These are phyloP conservation scores for Phytophthora pistaciae DNA, from an alignment of 352 stramenopile genomes.

Conservation along the genomic window DNA sequence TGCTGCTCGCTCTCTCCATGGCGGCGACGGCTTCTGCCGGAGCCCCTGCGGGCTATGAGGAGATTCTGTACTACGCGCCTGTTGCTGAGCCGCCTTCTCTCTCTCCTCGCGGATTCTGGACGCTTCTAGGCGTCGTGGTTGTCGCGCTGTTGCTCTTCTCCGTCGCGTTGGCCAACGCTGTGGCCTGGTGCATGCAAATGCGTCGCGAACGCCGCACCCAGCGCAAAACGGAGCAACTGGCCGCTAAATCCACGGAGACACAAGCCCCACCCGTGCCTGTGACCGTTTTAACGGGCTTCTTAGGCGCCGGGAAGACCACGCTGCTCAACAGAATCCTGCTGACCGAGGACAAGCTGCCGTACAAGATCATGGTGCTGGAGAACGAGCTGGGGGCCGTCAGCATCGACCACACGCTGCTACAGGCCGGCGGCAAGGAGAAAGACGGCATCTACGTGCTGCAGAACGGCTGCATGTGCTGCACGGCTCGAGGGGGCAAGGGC, in stretches of 20 bases:
- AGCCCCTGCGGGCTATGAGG: constrained; percentile 2
- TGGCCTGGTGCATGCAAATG: constrained; percentile 74
- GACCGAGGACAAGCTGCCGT: constrained; percentile 80
- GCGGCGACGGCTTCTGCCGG: constrained; percentile 5
- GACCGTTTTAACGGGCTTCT: constrained; percentile 96
- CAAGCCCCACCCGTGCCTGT: constrained; percentile 64
- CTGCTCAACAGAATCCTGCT: constrained; percentile 96
- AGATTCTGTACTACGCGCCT: neutral
- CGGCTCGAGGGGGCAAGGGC: constrained; percentile 90
- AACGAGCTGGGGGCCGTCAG: constrained; percentile 77
- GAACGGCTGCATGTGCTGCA: constrained; percentile 99
- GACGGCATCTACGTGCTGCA: constrained; percentile 97
- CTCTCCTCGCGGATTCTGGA: constrained; percentile 32
- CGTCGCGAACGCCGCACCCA: constrained; percentile 67
- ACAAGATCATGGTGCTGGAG: constrained; percentile 97
- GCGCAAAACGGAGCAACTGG: constrained; percentile 62
- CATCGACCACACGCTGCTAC: constrained; percentile 74
- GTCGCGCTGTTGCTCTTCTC: constrained; percentile 54
- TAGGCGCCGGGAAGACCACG: constrained; percentile 97
- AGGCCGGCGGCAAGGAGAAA: constrained; percentile 37
- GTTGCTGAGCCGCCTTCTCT: constrained; percentile 12
- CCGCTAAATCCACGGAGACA: constrained; percentile 16
- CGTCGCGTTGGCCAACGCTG: constrained; percentile 65
- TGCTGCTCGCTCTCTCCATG: constrained; percentile 15
- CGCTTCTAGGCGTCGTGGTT: constrained; percentile 41